Evolutionary conservation across 495 filamentous ascomycete genomes (phyloP).

Genomic region (Aspergillus incahuasiensis): DNA sequence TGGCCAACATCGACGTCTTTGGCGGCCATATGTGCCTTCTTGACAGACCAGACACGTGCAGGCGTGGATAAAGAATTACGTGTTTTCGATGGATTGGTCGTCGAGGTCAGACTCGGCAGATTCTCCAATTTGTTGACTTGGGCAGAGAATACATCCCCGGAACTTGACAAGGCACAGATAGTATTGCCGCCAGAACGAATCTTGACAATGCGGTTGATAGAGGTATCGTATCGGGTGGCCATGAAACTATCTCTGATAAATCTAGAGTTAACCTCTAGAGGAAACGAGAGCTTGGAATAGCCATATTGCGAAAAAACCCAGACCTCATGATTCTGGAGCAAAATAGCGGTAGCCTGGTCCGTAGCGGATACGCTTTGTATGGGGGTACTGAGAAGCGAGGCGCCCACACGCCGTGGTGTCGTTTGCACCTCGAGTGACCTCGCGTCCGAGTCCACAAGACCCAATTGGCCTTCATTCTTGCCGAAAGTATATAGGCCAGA

Average conservation of each 20-base stretch:
- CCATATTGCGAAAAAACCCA: conserved; percentile 93
- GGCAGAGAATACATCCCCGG: conserved; percentile 83
- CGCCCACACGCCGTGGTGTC: conserved; percentile 80
- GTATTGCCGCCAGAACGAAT: conserved; percentile 82
- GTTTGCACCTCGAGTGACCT: conserved; percentile 78
- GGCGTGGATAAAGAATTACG: conserved; percentile 69
- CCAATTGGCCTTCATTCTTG: conserved; percentile 92
- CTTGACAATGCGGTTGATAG: conserved; percentile 62
- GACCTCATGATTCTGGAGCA: conserved; percentile 83
- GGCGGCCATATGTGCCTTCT: conserved; percentile 78
- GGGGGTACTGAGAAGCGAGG: conserved; percentile 71
- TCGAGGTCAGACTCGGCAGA: conserved; percentile 59
- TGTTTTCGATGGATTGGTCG: conserved; percentile 85
- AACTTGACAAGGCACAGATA: conserved; percentile 76
- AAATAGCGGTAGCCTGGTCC: conserved; percentile 79
- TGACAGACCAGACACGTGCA: conserved; percentile 74
- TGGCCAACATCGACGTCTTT: conserved; percentile 83
- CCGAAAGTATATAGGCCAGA: conserved; percentile 88
- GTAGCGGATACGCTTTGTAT: conserved; percentile 83
- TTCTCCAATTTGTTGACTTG: conserved; percentile 61
- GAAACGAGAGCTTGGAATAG: conserved; percentile 79
- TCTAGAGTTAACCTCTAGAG: conserved; percentile 64
- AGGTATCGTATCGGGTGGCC: conserved; percentile 61
- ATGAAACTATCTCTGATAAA: conserved; percentile 63
- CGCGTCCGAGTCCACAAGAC: conserved; percentile 90